Percentiles rank a stretch among this genome's conserved stretches.
Conservation (phyloP, 108 stramenopile genomes). For the Epithemia pelagica region DNA sequence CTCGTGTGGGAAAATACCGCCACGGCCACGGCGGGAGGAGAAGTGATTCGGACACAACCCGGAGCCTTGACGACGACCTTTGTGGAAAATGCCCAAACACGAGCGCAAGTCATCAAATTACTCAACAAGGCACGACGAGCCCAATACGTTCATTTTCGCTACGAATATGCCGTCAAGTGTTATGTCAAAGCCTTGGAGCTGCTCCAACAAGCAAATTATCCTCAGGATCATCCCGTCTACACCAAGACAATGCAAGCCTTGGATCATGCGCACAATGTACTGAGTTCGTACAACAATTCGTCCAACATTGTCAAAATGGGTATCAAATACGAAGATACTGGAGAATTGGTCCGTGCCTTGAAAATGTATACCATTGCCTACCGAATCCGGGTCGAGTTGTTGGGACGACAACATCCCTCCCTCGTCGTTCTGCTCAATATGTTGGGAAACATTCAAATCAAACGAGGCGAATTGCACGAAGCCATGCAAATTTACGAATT, state of each 20-base stretch:
- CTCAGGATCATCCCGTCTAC: slow-evolving; percentile 47
- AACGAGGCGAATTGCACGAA: slow-evolving; percentile 62
- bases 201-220: slow-evolving; percentile 41
- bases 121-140: slow-evolving; percentile 48
- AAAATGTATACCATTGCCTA: slow-evolving; percentile 85
- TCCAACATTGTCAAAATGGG: slow-evolving; percentile 82
- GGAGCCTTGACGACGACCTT: slow-evolving; percentile 16
- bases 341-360: slow-evolving; percentile 55
- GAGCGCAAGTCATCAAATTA: slow-evolving; percentile 29
- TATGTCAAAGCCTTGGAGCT: slow-evolving; percentile 53
- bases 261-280: slow-evolving; percentile 67
- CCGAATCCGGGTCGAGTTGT: slow-evolving; percentile 68
- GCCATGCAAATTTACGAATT: slow-evolving; percentile 78
- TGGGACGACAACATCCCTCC: slow-evolving; percentile 62
- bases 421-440: slow-evolving; percentile 72
- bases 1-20: slow-evolving; percentile 44
- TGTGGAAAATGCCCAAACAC: slow-evolving; percentile 34
- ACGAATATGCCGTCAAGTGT: slow-evolving; percentile 69
- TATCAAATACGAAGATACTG: slow-evolving; percentile 58
- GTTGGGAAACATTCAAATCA: slow-evolving; percentile 73
- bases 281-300: slow-evolving; percentile 52
- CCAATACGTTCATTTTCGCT: slow-evolving; percentile 53
- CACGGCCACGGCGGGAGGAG: slow-evolving; percentile 17
- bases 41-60: slow-evolving; percentile 12
- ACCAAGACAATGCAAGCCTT: slow-evolving; percentile 37